A percentile compares a stretch with the other conserved stretches of the same genome.
Conservation (phyloP, 2,329 filamentous ascomycete genomes). For the Taxawa tesnikishii region DNA sequence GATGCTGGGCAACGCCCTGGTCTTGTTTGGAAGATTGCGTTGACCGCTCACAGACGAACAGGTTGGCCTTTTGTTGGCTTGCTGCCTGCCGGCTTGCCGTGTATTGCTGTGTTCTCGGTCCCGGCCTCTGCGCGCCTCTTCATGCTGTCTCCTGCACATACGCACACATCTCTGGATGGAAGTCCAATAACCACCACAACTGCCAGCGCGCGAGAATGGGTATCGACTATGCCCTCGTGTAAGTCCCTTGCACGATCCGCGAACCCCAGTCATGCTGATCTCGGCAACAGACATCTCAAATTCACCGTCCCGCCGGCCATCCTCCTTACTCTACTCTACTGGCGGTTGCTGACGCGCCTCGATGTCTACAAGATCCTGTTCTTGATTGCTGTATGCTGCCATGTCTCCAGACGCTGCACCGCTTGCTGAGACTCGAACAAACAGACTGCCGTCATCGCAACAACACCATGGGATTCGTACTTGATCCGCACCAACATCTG, state of each 20-base stretch:
- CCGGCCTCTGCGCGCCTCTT: no score
- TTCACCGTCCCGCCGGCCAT: conserved; percentile 55
- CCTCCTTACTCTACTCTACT: conserved; percentile 45
- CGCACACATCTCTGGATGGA: background rate
- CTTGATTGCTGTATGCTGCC: conserved; percentile 36
- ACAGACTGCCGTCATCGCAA: conserved; percentile 52
- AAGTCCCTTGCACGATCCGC: conserved; percentile 18
- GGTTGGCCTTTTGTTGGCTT: no score
- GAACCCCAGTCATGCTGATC: conserved; percentile 4
- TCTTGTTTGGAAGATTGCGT: no score
- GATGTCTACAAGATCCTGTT: conserved; percentile 52
- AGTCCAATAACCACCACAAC: background rate
- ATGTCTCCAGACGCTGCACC: conserved; percentile 1
- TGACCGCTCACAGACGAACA: no score
- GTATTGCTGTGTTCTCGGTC: no score
- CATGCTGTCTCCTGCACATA: no score
- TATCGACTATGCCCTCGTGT: conserved; percentile 52
- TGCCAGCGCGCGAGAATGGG: conserved; percentile 32
- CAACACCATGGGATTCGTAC: conserved; percentile 67
- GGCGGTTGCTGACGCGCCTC: conserved; percentile 48
- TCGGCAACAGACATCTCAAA: conserved; percentile 42
- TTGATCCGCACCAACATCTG: conserved; percentile 56
- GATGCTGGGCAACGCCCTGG: no score
- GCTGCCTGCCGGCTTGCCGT: no score
- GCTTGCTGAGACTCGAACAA: background rate